Percentiles rank a stretch among this genome's conserved stretches.
Conservation (phyloP, 129 eudicot genomes). For the Artemisia argyi region DNA sequence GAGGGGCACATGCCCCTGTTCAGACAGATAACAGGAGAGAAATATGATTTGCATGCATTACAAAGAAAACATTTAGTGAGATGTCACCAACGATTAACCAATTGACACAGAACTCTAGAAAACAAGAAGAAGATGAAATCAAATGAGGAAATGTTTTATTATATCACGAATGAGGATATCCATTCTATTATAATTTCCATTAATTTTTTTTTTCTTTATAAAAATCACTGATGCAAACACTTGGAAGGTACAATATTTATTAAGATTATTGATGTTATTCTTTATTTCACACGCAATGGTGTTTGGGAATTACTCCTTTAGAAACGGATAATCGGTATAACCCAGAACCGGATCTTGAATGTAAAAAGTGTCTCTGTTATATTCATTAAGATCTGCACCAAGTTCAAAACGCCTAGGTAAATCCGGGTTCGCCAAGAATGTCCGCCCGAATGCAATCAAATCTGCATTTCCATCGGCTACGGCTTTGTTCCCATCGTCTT, state of each 20-base stretch:
- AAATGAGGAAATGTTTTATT: too few species aligned
- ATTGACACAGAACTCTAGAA: too few species aligned
- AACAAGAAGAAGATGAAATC: too few species aligned
- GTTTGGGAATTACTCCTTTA: constrained; percentile 9
- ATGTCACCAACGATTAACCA: too few species aligned
- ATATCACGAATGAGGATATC: too few species aligned
- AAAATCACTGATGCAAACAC: not conserved
- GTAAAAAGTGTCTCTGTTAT: constrained; percentile 36
- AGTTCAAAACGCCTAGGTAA: constrained; percentile 47
- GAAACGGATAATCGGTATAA: constrained; percentile 44
- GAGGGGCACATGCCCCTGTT: too few species aligned
- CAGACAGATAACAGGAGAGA: too few species aligned
- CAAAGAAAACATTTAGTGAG: too few species aligned
- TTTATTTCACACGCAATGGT: not conserved
- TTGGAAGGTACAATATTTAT: not conserved
- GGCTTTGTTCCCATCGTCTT: constrained; percentile 25
- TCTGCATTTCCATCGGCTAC: constrained; percentile 21
- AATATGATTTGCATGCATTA: too few species aligned
- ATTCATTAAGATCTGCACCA: constrained; percentile 29
- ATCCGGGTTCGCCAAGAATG: constrained; percentile 44
- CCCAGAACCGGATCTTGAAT: constrained; percentile 38
- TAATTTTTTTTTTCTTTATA: too few species aligned
- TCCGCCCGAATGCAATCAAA: constrained; percentile 39
- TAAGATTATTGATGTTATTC: too few species aligned
- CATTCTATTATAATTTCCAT: too few species aligned